These are phyloP conservation scores for Fusarium sp. DNA, from an alignment of 2,329 filamentous ascomycete genomes.

Conservation along the genomic window DNA sequence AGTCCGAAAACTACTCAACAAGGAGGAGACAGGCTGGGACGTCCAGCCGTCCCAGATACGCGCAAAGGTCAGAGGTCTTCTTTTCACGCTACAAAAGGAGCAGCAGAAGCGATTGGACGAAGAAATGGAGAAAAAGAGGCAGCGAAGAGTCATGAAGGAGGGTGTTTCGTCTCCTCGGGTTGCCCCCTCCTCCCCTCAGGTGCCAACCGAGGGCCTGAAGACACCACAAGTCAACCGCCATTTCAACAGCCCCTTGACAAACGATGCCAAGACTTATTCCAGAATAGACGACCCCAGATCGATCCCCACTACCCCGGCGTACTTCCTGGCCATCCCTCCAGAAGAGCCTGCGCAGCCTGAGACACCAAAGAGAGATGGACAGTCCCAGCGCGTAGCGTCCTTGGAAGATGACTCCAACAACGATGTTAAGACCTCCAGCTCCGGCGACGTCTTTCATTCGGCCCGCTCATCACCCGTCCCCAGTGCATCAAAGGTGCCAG, in stretches of 20 bases:
- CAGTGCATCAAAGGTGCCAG: constrained; percentile 21
- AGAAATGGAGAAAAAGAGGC: constrained; percentile 55
- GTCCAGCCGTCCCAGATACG: constrained; percentile 76
- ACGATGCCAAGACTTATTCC: constrained; percentile 10
- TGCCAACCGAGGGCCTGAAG: constrained; percentile 22
- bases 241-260: constrained; percentile 19
- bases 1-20: constrained; percentile 75
- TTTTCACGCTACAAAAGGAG: constrained; percentile 74
- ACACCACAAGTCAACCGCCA: constrained; percentile 25
- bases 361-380: constrained; percentile 25
- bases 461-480: constrained; percentile 42
- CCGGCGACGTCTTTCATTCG: constrained; percentile 40
- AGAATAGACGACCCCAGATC: constrained; percentile 8
- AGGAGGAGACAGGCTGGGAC: constrained; percentile 65
- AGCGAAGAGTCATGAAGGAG: constrained; percentile 50
- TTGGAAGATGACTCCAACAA: constrained; percentile 41
- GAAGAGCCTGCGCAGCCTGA: constrained; percentile 21
- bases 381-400: constrained; percentile 32
- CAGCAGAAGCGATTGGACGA: constrained; percentile 64
- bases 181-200: constrained; percentile 37
- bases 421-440: constrained; percentile 37
- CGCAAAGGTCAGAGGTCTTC: constrained; percentile 73
- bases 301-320: constrained; percentile 24
- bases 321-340: constrained; percentile 24
- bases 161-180: constrained; percentile 32